phyloP scores from a whole-genome alignment of 1,139 yeast genomes.

The Lodderomyces elongisporus region DNA sequence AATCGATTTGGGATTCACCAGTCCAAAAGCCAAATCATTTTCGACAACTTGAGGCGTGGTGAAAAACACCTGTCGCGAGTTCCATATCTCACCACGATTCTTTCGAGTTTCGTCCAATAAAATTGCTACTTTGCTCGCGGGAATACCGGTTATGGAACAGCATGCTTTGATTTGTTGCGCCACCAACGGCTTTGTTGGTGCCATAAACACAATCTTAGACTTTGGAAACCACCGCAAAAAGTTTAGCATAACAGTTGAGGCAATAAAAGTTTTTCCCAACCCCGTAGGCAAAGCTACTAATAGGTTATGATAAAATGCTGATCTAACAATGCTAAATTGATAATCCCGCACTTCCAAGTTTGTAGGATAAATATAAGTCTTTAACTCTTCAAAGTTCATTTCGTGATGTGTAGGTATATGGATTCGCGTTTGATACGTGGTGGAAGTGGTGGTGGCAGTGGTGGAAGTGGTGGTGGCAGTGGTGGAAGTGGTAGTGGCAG shows the following conservation, averaged over 20 bases:
- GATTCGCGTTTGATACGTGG: constrained; percentile 4
- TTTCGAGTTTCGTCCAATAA: constrained; percentile 65
- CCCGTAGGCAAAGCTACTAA: constrained; percentile 96
- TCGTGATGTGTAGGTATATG: constrained; percentile 45
- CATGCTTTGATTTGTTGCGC: constrained; percentile 97
- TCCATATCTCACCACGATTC: constrained; percentile 73
- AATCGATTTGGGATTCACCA: constrained; percentile 68
- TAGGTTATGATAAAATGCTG: constrained; percentile 68
- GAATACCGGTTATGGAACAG: constrained; percentile 79
- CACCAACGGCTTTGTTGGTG: constrained; percentile 96
- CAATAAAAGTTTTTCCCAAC: constrained; percentile 93
- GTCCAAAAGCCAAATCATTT: constrained; percentile 75
- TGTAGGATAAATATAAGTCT: constrained; percentile 73
- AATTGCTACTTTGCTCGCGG: constrained; percentile 72
- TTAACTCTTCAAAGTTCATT: constrained; percentile 36
- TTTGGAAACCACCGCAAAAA: constrained; percentile 77
- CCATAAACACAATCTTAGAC: constrained; percentile 85
- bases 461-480: constrained; percentile 2
- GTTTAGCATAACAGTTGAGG: constrained; percentile 89
- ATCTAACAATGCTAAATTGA: constrained; percentile 73
- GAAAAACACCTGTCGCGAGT: constrained; percentile 71
- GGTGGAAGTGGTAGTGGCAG: too few species aligned
- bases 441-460: constrained; percentile 3
- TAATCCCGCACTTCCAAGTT: constrained; percentile 82
- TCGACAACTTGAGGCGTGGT: constrained; percentile 97